These are phyloP conservation scores for Eimeria sp. DNA, from an alignment of 169 alveolate species.

Conservation along the genomic window DNA sequence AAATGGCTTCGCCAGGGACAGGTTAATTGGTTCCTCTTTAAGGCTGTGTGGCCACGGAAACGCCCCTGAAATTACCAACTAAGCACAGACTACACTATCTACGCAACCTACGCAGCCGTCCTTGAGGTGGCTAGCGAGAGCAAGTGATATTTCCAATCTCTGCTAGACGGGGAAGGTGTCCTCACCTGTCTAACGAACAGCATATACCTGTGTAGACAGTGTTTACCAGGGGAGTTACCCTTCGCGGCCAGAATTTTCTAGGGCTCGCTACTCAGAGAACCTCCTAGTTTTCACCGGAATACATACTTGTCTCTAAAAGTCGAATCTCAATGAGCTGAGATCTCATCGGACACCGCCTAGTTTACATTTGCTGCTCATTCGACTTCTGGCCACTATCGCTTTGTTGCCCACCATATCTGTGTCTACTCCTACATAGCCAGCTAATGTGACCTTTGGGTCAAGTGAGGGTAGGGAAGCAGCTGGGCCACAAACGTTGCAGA, in stretches of 20 bases:
- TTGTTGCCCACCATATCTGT: background rate
- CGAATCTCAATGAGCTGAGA: background rate
- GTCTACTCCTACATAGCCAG: background rate
- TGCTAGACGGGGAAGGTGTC: no score
- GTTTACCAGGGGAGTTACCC: no score
- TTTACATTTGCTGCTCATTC: background rate
- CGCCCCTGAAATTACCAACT: background rate
- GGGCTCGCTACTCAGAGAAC: no score
- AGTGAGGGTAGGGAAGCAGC: background rate
- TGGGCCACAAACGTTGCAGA: background rate
- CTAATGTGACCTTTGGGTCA: background rate
- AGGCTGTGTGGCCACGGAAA: background rate
- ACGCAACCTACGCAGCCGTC: background rate
- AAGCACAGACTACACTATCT: background rate
- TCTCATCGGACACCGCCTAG: background rate
- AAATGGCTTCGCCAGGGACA: background rate
- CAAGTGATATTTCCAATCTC: background rate
- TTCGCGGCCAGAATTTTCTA: no score
- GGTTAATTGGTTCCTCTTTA: no score
- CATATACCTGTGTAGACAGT: no score
- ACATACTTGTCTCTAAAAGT: background rate
- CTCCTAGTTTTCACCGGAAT: no score
- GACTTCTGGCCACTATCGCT: background rate
- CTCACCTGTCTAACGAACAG: no score
- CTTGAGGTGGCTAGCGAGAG: background rate